Evolutionary conservation across 345 rosid genomes (phyloP).

Genomic region (Durio zibethinus): DNA sequence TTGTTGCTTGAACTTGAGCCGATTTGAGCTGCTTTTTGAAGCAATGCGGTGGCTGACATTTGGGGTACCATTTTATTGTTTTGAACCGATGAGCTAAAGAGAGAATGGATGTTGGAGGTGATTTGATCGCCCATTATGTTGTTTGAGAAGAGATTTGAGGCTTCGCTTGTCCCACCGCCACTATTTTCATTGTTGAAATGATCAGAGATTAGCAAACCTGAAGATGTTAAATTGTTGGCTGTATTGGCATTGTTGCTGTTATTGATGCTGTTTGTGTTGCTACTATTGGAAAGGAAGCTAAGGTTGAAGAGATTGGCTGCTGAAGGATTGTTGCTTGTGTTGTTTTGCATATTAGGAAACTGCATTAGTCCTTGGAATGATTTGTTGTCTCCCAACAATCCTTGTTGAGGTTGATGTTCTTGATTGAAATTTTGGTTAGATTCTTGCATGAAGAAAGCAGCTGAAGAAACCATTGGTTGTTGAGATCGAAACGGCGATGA

Average conservation of each 20-base stretch:
- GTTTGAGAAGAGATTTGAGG: slow-evolving; percentile 26
- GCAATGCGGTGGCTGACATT: slow-evolving; percentile 82
- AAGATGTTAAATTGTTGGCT: slow-evolving; percentile 10
- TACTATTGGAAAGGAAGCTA: slow-evolving; percentile 46
- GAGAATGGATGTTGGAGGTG: slow-evolving; percentile 33
- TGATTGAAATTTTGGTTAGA: slow-evolving; percentile 47
- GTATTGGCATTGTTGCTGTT: slow-evolving; percentile 3
- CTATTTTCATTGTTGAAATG: slow-evolving; percentile 23
- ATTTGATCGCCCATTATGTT: slow-evolving; percentile 29
- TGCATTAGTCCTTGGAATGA: slow-evolving; percentile 46
- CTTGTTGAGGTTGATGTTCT: slow-evolving; percentile 25
- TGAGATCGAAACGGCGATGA: slow-evolving; percentile 22
- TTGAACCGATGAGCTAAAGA: slow-evolving; percentile 36
- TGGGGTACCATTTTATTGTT: slow-evolving; percentile 37
- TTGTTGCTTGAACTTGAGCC: slow-evolving; percentile 58
- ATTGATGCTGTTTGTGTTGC: slow-evolving; percentile 21
- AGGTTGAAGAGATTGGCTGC: slow-evolving; percentile 50
- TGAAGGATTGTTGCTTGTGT: slow-evolving; percentile 18
- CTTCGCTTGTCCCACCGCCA: slow-evolving; percentile 16
- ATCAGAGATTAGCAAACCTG: slow-evolving; percentile 23
- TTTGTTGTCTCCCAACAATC: slow-evolving; percentile 27
- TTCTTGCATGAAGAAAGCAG: slow-evolving; percentile 51
- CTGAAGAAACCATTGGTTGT: slow-evolving; percentile 28
- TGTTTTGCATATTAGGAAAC: slow-evolving; percentile 38
- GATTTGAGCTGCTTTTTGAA: slow-evolving; percentile 85